Evolutionary conservation across 257 asterid genomes (phyloP).

Genomic region (Lycium barbarum): DNA sequence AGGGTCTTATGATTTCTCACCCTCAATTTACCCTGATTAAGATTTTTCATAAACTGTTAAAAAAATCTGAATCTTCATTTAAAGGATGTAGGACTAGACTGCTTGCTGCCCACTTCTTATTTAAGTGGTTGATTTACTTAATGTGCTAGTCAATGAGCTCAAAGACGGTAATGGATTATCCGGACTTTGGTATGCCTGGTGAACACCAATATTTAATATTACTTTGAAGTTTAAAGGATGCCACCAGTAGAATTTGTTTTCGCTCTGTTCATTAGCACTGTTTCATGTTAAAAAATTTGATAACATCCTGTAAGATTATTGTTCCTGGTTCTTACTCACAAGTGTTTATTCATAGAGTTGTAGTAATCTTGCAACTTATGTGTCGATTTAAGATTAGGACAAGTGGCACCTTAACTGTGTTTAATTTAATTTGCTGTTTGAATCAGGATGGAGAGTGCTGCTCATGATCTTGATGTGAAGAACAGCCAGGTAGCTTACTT

Average conservation of each 20-base stretch:
- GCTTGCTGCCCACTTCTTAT: not conserved
- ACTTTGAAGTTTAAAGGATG: too few relatives aligned
- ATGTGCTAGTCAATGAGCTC: too few relatives aligned
- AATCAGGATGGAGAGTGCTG: constrained; percentile 46
- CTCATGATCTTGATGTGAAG: constrained; percentile 42
- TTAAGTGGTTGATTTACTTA: too few relatives aligned
- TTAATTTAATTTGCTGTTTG: not conserved
- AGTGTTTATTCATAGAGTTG: not conserved
- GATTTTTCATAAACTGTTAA: not conserved
- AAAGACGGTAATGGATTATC: too few relatives aligned
- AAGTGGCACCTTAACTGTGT: not conserved
- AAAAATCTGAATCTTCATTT: too few relatives aligned
- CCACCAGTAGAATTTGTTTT: not conserved
- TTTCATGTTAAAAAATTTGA: not conserved
- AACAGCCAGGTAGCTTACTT: constrained; percentile 44
- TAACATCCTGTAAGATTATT: not conserved
- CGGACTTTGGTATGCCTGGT: too few relatives aligned
- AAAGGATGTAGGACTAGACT: not conserved
- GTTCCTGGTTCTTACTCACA: not conserved
- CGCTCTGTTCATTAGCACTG: not conserved
- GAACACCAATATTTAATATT: too few relatives aligned
- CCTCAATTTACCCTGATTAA: constrained; percentile 2
- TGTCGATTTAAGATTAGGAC: not conserved
- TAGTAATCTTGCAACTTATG: not conserved
- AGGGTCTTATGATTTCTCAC: not conserved